phyloP scores from a whole-genome alignment of 2,329 filamentous ascomycete species.

The Juglanconis oblonga region DNA sequence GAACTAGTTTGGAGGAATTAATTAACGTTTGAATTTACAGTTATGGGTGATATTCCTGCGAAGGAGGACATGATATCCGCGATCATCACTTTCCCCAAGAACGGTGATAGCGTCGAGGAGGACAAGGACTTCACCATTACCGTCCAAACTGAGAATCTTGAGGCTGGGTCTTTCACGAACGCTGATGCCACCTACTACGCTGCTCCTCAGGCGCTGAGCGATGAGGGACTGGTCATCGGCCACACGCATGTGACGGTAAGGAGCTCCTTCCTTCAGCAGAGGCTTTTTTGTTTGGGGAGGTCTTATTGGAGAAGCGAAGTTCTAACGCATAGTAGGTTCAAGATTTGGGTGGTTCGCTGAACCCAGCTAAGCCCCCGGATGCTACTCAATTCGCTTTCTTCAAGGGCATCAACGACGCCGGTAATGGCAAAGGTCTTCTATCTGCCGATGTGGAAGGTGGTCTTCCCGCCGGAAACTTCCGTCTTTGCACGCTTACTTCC shows the following conservation, averaged over 20 bases:
- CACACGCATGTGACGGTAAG: slow-evolving; percentile 54
- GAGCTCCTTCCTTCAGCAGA: too few relatives aligned
- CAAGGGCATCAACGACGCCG: slow-evolving; percentile 33
- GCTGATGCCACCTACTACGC: slow-evolving; percentile 56
- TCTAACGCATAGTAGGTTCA: slow-evolving; percentile 35
- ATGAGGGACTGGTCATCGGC: slow-evolving; percentile 50
- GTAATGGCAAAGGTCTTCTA: slow-evolving; percentile 31
- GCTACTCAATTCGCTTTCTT: slow-evolving; percentile 42
- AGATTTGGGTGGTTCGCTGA: slow-evolving; percentile 49
- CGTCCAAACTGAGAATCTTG: slow-evolving; percentile 51
- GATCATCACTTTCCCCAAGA: slow-evolving; percentile 51
- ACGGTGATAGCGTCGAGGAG: slow-evolving; percentile 44
- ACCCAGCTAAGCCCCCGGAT: slow-evolving; percentile 50
- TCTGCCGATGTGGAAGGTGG: slow-evolving; percentile 29
- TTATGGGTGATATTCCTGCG: slow-evolving; percentile 59
- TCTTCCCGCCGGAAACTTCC: slow-evolving; percentile 35
- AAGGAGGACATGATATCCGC: slow-evolving; percentile 55
- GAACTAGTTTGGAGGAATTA: not conserved
- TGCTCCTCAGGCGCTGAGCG: slow-evolving; percentile 52
- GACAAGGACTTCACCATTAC: slow-evolving; percentile 51
- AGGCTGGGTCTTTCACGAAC: slow-evolving; percentile 59
- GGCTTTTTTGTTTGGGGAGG: too few relatives aligned
- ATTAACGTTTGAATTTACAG: slow-evolving; percentile 30
- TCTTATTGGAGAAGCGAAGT: too few relatives aligned
- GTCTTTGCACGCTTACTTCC: slow-evolving; percentile 36